phyloP scores from a whole-genome alignment of 148 eudicot genomes.

The Fagopyrum esculentum region DNA sequence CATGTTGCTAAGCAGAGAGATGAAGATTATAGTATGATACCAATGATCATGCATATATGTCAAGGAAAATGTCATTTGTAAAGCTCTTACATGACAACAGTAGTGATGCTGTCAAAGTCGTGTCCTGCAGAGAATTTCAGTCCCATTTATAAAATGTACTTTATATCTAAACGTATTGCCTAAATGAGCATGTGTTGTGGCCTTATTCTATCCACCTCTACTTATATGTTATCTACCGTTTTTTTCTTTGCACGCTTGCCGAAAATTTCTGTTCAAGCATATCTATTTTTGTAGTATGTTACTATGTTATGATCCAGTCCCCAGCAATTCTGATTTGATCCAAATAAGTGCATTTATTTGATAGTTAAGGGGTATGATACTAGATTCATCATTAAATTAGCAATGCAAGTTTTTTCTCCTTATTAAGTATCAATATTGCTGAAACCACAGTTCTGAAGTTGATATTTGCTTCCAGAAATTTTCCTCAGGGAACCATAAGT shows the following conservation, averaged over 20 bases:
- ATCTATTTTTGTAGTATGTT: not conserved
- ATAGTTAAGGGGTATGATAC: not conserved
- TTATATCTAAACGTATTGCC: not conserved
- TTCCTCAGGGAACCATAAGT: conserved; percentile 88
- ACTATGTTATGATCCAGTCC: not conserved
- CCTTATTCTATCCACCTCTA: not conserved
- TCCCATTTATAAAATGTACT: not conserved
- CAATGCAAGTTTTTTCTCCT: not conserved
- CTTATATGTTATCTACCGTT: not conserved
- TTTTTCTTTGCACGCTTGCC: not conserved
- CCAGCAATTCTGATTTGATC: not conserved
- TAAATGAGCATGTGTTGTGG: not conserved
- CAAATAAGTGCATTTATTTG: not conserved
- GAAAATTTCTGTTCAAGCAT: not conserved
- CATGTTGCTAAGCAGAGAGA: not conserved
- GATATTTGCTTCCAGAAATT: conserved; percentile 51
- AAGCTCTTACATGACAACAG: not conserved
- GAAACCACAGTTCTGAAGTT: not conserved
- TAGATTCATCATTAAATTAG: conserved; percentile 7
- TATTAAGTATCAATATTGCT: not conserved
- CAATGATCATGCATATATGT: not conserved
- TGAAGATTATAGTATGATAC: not conserved
- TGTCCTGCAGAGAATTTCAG: not conserved
- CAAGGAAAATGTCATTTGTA: not conserved
- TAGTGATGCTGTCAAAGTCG: not conserved